These are phyloP conservation scores for Vitellaria paradoxa DNA, from an alignment of 179 eudicot genomes.

Conservation along the genomic window DNA sequence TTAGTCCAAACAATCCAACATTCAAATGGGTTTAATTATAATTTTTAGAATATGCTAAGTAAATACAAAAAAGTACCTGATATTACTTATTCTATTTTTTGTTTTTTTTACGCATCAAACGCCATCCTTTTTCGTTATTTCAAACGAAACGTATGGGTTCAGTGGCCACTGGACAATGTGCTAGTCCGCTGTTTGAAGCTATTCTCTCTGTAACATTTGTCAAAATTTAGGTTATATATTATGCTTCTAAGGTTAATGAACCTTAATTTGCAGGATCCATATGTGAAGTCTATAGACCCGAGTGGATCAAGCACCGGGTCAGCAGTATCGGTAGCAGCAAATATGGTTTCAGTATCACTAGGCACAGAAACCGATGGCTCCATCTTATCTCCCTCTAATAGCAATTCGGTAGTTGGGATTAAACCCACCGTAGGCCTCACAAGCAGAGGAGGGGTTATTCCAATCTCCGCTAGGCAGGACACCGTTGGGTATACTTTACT, in stretches of 20 bases:
- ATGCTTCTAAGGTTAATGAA: not conserved
- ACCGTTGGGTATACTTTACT: conserved; percentile 36
- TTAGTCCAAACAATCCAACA: too few relatives aligned
- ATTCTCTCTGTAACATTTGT: too few relatives aligned
- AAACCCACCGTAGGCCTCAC: conserved; percentile 61
- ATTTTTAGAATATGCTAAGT: too few relatives aligned
- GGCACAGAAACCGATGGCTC: conserved; percentile 61
- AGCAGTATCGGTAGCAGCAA: conserved; percentile 55
- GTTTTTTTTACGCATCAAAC: too few relatives aligned
- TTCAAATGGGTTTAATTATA: too few relatives aligned
- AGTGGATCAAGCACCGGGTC: conserved; percentile 48
- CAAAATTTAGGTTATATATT: not conserved
- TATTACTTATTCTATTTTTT: too few relatives aligned
- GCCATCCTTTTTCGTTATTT: too few relatives aligned
- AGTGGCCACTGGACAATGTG: too few relatives aligned
- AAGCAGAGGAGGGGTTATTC: conserved; percentile 45
- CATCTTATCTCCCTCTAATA: conserved; percentile 38
- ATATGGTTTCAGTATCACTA: conserved; percentile 43
- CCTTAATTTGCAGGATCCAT: conserved; percentile 18
- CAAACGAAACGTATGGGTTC: too few relatives aligned
- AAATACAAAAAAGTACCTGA: too few relatives aligned
- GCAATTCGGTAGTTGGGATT: conserved; percentile 50
- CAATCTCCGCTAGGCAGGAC: conserved; percentile 48
- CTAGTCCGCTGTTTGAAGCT: too few relatives aligned
- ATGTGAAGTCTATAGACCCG: conserved; percentile 21